These are phyloP conservation scores for Coemansia sp. DNA, from an alignment of 192 early-diverging fungal species.

Conservation along the genomic window DNA sequence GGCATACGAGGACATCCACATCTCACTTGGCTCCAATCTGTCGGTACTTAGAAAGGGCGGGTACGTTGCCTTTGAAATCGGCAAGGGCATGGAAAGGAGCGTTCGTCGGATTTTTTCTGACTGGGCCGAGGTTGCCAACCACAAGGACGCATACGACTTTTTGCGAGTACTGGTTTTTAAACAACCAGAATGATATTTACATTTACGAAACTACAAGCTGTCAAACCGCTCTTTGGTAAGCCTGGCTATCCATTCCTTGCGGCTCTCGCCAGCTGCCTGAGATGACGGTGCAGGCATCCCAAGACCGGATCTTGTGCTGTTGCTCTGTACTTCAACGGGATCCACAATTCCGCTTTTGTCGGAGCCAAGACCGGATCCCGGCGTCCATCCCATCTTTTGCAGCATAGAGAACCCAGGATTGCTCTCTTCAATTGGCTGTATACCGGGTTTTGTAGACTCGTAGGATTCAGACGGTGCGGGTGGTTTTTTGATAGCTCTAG, in stretches of 20 bases:
- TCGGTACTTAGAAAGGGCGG: constrained; percentile 29
- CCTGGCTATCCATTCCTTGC: constrained; percentile 8
- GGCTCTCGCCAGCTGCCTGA: constrained; percentile 9
- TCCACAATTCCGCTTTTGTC: constrained; percentile 19
- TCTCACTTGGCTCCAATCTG: constrained; percentile 25
- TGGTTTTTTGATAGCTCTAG: not conserved
- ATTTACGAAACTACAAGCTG: constrained; percentile 1
- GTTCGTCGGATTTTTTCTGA: constrained; percentile 56
- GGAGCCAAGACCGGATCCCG: constrained; percentile 41
- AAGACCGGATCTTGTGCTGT: constrained; percentile 23
- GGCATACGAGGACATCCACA: constrained; percentile 53
- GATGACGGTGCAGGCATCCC: constrained; percentile 15
- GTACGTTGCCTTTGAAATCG: constrained; percentile 56
- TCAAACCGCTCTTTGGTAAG: constrained; percentile 35
- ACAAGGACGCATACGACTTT: constrained; percentile 55
- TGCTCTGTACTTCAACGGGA: constrained; percentile 24
- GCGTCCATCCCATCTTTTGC: constrained; percentile 43
- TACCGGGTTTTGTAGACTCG: too few relatives aligned
- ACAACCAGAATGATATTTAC: constrained; percentile 4
- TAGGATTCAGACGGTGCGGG: not conserved
- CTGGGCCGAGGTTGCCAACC: constrained; percentile 32
- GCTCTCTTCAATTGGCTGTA: constrained; percentile 12
- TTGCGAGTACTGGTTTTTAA: constrained; percentile 60
- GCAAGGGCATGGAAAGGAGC: constrained; percentile 57
- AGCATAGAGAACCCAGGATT: constrained; percentile 37